phyloP scores from a whole-genome alignment of 257 asterid species.

The Cruciata laevipes region DNA sequence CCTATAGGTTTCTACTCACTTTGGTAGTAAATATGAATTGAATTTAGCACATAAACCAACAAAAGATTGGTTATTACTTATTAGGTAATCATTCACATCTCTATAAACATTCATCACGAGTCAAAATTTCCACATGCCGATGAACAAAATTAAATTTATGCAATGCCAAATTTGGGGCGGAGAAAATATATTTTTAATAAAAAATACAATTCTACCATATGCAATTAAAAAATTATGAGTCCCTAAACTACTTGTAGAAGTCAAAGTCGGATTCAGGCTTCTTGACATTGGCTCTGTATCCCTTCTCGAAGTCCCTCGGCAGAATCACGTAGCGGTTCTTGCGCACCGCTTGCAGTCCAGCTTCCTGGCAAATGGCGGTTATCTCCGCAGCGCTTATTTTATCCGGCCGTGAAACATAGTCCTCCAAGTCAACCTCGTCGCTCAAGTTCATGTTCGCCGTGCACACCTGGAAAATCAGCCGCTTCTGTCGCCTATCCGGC shows the following conservation, averaged over 20 bases:
- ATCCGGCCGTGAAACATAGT: slow-evolving; percentile 82
- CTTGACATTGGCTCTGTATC: slow-evolving; percentile 76
- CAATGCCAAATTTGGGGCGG: no score
- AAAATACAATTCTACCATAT: no score
- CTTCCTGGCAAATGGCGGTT: slow-evolving; percentile 78
- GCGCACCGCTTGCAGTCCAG: slow-evolving; percentile 85
- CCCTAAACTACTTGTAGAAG: slow-evolving; percentile 65
- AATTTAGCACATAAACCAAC: no score
- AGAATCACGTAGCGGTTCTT: slow-evolving; percentile 77
- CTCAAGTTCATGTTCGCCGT: slow-evolving; percentile 81
- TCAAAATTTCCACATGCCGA: no score
- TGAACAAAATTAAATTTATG: no score
- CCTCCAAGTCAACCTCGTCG: slow-evolving; percentile 85
- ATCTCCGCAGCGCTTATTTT: slow-evolving; percentile 95
- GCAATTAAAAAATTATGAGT: no score
- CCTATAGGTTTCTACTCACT: no score
- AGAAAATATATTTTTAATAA: no score
- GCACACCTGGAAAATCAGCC: slow-evolving; percentile 87
- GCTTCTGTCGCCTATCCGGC: slow-evolving; percentile 84
- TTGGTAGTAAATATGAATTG: no score
- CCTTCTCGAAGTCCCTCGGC: slow-evolving; percentile 84
- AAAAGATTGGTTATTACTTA: no score
- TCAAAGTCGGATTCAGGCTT: slow-evolving; percentile 83
- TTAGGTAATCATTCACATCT: no score
- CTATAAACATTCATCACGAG: no score